These are phyloP conservation scores for Pterocarpus santalinus DNA, from an alignment of 306 rosid species.

Conservation along the genomic window DNA sequence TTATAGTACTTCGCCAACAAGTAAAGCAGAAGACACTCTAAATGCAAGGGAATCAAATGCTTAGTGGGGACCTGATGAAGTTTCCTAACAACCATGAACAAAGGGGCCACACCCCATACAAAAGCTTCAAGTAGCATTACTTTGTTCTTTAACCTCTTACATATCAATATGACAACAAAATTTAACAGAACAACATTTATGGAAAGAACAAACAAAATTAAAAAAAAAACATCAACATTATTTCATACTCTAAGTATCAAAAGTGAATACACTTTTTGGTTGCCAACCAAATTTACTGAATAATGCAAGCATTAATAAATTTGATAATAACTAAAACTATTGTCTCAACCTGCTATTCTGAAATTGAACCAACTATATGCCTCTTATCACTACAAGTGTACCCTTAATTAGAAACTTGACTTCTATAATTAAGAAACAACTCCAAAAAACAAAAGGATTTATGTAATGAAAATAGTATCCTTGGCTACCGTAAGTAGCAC, in stretches of 20 bases:
- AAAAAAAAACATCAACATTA: not conserved
- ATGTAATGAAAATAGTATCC: no score
- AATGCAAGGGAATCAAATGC: constrained; percentile 80
- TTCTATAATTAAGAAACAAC: constrained; percentile 7
- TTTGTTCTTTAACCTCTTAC: constrained; percentile 80
- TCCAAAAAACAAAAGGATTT: not conserved
- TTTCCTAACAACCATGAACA: constrained; percentile 75
- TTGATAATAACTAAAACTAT: constrained; percentile 56
- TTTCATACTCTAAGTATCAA: not conserved
- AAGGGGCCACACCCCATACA: constrained; percentile 81
- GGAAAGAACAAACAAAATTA: not conserved
- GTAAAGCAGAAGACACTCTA: constrained; percentile 88
- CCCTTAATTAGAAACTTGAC: not conserved
- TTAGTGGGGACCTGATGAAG: constrained; percentile 68
- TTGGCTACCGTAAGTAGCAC: no score
- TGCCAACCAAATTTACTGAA: constrained; percentile 78
- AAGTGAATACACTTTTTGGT: constrained; percentile 73
- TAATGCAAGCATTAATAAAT: constrained; percentile 65
- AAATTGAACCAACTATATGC: constrained; percentile 57
- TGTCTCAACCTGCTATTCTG: constrained; percentile 65
- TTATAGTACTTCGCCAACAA: constrained; percentile 85
- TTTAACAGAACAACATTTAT: not conserved
- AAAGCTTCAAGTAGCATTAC: constrained; percentile 78
- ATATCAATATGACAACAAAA: constrained; percentile 73
- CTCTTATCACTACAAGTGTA: constrained; percentile 59